phyloP scores from a whole-genome alignment of 148 eudicot genomes.

The Rhododendron simsii region DNA sequence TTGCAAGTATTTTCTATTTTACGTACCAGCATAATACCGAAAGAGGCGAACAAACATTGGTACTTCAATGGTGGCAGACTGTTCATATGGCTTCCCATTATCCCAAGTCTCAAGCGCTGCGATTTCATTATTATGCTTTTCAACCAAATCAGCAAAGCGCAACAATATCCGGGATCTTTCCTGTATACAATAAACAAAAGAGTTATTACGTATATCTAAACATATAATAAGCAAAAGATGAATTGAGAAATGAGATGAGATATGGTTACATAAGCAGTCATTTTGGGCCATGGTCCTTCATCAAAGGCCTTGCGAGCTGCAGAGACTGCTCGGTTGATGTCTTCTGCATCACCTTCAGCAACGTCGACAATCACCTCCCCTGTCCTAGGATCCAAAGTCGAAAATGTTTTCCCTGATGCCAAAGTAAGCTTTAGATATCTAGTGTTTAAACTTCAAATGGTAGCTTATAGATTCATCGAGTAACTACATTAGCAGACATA shows the following conservation, averaged over 20 bases:
- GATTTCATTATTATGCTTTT: constrained; percentile 51
- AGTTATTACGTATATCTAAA: not conserved
- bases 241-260: not conserved
- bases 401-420: constrained; percentile 51
- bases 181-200: constrained; percentile 19
- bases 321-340: constrained; percentile 56
- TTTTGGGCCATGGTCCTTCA: constrained; percentile 70
- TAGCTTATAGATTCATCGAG: not conserved
- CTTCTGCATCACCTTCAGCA: constrained; percentile 64
- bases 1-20: not conserved
- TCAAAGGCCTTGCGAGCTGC: constrained; percentile 74
- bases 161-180: constrained; percentile 47
- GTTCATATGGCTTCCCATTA: constrained; percentile 55
- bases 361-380: constrained; percentile 54
- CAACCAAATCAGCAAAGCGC: constrained; percentile 58
- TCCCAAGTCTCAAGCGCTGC: constrained; percentile 71
- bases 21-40: constrained; percentile 59
- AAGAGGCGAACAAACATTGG: constrained; percentile 55
- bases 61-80: constrained; percentile 44
- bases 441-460: not conserved
- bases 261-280: constrained; percentile 63
- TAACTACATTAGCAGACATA: not conserved
- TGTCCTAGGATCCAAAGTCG: constrained; percentile 58
- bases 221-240: not conserved
- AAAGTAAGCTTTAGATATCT: constrained; percentile 4